Evolutionary conservation across 345 rosid genomes (phyloP).

Genomic region (Gossypium longicalyx): DNA sequence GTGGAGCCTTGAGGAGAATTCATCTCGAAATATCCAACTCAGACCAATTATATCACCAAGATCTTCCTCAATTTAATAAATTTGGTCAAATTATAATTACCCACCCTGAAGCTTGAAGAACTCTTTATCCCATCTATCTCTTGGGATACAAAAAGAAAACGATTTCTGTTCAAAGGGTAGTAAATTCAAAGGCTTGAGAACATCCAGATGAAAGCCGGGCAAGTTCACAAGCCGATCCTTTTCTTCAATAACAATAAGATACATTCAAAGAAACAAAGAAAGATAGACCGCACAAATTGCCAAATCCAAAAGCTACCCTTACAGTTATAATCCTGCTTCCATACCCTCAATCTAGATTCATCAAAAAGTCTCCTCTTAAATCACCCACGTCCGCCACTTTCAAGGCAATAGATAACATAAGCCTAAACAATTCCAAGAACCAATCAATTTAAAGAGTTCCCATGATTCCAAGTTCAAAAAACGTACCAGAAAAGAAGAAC

Average conservation of each 20-base stretch:
- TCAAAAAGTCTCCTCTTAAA: neutral
- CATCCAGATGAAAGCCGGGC: conserved; percentile 43
- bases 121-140: conserved; percentile 91
- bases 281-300: conserved; percentile 23
- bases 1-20: conserved; percentile 70
- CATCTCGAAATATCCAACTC: conserved; percentile 33
- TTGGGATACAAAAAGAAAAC: conserved; percentile 43
- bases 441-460: neutral
- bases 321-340: conserved; percentile 21
- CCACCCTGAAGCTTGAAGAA: conserved; percentile 57
- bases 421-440: neutral
- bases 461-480: neutral
- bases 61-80: neutral
- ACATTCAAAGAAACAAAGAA: conserved; percentile 53
- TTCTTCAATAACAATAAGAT: conserved; percentile 44
- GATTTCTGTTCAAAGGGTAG: conserved; percentile 32
- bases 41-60: conserved; percentile 18
- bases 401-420: neutral
- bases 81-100: conserved; percentile 21
- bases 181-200: conserved; percentile 49
- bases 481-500: conserved; percentile 21
- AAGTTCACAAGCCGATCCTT: conserved; percentile 59
- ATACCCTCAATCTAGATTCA: conserved; percentile 13
- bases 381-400: neutral
- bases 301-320: conserved; percentile 21